phyloP scores from a whole-genome alignment of 495 filamentous ascomycete genomes.

The Aspergillus incahuasiensis region DNA sequence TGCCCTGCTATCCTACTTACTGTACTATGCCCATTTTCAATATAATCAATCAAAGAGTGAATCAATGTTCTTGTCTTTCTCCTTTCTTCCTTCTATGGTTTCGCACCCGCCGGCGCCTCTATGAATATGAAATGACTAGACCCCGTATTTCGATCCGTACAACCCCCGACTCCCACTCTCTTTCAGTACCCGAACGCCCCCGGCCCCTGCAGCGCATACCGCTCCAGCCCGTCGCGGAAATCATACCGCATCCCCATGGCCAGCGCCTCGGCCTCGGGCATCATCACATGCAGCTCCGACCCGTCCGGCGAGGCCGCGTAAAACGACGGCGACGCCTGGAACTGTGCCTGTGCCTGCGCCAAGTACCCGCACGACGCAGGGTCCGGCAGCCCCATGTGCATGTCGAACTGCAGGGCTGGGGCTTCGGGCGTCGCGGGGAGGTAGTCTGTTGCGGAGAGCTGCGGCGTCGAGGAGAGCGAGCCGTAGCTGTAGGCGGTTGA shows the following conservation, averaged over 20 bases:
- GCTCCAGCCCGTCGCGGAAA: not conserved
- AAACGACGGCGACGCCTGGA: not conserved
- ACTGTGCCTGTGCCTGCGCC: too few relatives aligned
- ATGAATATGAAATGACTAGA: too few relatives aligned
- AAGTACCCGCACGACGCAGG: not conserved
- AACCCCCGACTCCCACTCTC: too few relatives aligned
- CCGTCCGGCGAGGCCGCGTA: not conserved
- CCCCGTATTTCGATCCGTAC: too few relatives aligned
- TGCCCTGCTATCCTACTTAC: too few relatives aligned
- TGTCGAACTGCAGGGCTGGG: not conserved
- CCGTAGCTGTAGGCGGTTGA: not conserved
- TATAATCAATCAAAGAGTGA: too few relatives aligned
- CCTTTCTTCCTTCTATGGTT: too few relatives aligned
- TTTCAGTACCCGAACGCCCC: not conserved
- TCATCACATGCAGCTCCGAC: not conserved
- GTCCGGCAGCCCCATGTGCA: not conserved
- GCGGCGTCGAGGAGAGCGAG: slow-evolving; percentile 7
- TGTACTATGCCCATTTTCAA: too few relatives aligned
- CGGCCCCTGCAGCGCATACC: not conserved
- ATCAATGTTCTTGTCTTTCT: not conserved
- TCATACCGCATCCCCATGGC: not conserved
- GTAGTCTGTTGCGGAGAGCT: slow-evolving; percentile 5
- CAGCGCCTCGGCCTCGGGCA: not conserved
- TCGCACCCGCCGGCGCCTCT: too few relatives aligned
- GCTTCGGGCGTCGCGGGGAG: slow-evolving; percentile 4